A percentile compares a stretch with the other conserved stretches of the same genome.
Evolutionary conservation across 2,329 filamentous ascomycete genomes (phyloP).

Genomic region (Lachnellula willkommii): DNA sequence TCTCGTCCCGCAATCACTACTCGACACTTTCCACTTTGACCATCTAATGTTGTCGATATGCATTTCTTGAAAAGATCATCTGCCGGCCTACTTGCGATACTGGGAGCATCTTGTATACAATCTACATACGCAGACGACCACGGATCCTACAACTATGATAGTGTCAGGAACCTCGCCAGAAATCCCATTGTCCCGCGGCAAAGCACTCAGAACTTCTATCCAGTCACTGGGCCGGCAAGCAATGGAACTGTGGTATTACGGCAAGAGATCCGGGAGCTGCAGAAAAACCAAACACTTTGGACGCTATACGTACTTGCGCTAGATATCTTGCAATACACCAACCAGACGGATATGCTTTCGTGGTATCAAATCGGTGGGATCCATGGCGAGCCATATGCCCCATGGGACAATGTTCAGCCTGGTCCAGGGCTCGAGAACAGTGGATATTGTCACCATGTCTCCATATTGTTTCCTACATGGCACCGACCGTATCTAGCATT

Average conservation of each 20-base stretch:
- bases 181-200: slow-evolving; percentile 16
- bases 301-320: slow-evolving; percentile 27
- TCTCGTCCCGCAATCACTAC: neutral
- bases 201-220: neutral
- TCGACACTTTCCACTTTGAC: neutral
- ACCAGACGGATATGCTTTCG: slow-evolving; percentile 20
- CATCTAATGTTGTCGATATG: neutral
- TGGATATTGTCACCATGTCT: slow-evolving; percentile 28
- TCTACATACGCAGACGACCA: slow-evolving; percentile 19
- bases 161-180: neutral
- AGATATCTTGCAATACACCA: slow-evolving; percentile 23
- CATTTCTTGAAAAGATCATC: neutral
- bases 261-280: slow-evolving; percentile 23
- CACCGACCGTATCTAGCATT: slow-evolving; percentile 51
- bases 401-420: slow-evolving; percentile 21
- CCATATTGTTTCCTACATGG: slow-evolving; percentile 38
- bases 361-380: slow-evolving; percentile 29
- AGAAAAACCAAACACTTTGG: slow-evolving; percentile 23
- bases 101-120: neutral
- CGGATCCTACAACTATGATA: slow-evolving; percentile 2
- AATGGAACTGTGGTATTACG: slow-evolving; percentile 20
- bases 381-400: slow-evolving; percentile 25
- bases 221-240: slow-evolving; percentile 9
- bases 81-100: neutral
- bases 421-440: slow-evolving; percentile 13